phyloP scores from a whole-genome alignment of 106 monocot species.

The Phalaenopsis equestris region DNA sequence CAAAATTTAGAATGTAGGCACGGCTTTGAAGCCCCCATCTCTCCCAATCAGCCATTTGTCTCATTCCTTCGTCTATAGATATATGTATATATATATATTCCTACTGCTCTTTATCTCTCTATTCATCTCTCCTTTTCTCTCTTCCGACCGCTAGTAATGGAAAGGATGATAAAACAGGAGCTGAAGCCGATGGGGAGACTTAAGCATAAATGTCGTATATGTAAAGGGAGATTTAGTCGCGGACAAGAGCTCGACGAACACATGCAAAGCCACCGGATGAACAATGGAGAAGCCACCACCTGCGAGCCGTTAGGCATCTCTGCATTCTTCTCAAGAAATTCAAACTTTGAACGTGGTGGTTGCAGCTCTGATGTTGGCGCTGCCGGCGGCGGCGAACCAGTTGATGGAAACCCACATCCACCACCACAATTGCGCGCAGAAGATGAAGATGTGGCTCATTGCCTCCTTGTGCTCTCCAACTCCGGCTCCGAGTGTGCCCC shows the following conservation, averaged over 20 bases:
- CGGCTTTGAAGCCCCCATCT: no score
- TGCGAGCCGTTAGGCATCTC: not conserved
- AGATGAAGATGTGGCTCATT: constrained; percentile 77
- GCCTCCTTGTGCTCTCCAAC: constrained; percentile 68
- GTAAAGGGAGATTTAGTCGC: constrained; percentile 64
- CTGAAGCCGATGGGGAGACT: not conserved
- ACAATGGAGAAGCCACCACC: constrained; percentile 18
- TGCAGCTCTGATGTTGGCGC: constrained; percentile 16
- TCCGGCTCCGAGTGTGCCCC: constrained; percentile 12
- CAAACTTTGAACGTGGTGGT: constrained; percentile 13
- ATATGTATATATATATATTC: no score
- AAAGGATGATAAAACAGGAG: constrained; percentile 20
- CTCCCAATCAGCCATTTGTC: no score
- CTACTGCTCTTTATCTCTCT: no score
- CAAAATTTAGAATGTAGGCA: no score
- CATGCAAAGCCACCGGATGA: constrained; percentile 72
- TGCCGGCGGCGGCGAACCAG: constrained; percentile 40
- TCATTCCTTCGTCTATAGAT: no score
- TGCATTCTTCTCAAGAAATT: no score
- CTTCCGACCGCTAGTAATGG: not conserved
- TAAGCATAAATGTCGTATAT: constrained; percentile 69
- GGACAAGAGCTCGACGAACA: constrained; percentile 80
- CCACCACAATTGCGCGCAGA: constrained; percentile 12
- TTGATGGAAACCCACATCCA: constrained; percentile 58
- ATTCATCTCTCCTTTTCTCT: no score